Base-by-base conservation (phyloP, 2,329 filamentous ascomycete genomes). In the Aspergillus aculeatinus region DNA sequence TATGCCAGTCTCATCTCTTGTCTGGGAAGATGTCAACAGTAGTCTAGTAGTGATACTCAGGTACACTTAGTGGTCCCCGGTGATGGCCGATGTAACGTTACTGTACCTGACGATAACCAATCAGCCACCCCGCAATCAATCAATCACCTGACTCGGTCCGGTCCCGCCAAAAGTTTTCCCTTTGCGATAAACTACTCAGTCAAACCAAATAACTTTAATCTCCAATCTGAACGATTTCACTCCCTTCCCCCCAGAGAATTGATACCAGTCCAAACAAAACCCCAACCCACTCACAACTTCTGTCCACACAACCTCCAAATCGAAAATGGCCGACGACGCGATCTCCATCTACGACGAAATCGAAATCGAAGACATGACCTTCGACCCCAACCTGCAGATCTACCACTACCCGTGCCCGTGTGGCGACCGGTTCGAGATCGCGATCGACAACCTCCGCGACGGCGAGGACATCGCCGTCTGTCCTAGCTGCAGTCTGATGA, bases 341-440 rank as follows among this genome's bases (percentile, higher is more conserved):
- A 77, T 89, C 59, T 87, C 89, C 67, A 91, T 96, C 75, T 98
- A 97, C 82, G 94, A 98, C 73, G 94, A 97, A 78, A 94, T 98
- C 77, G 94, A 98, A 76, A 97, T 98, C 80, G 94, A 98, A 77
- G 95, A 99, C 79, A 96, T 97, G 92, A 95, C 90, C 71, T 97
- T 86, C 76, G 92, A 97, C 77, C 80, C 87, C 51, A 82, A 83
- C 4, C 84, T 92, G 47, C 89, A 96, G 76, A 89, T 96, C 68
- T 99, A 96, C 81, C 90, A 94, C 79, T 96, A 96, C 76, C 95
- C 95, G 14, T 99, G 95, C 76, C 95, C 95, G 1, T 99, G 95
- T 78, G 95, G 95, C 80, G 95, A 99, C 80, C 87, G 91, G 61
- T 99, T 99, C 80, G 91, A 97, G 80, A 97, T 95, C 72, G 85